Conservation (phyloP, 129 eudicot species). For the Arctium minus region DNA sequence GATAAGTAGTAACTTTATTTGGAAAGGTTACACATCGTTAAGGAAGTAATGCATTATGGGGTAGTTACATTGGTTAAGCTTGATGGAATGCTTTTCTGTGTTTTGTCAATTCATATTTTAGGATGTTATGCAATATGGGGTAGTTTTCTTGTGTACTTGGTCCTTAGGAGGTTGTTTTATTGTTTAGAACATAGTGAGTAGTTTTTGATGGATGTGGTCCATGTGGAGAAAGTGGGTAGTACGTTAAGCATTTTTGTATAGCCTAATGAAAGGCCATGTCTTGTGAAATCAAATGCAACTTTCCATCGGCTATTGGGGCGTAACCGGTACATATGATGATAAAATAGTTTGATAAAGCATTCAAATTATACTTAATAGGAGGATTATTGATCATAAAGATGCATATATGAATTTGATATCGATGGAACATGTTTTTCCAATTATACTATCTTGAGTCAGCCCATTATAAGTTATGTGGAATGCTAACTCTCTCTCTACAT, state of each 20-base stretch:
- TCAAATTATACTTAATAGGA: neutral
- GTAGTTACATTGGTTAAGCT: neutral
- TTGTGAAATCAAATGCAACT: neutral
- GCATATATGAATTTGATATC: neutral
- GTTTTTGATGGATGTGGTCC: neutral
- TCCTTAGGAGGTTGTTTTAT: neutral
- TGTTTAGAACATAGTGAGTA: neutral
- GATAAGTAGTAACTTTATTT: neutral
- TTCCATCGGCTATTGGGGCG: neutral
- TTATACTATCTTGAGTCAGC: neutral
- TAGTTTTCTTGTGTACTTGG: neutral
- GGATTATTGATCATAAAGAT: conserved; percentile 4
- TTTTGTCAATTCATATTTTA: neutral
- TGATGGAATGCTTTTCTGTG: neutral
- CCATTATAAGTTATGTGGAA: neutral
- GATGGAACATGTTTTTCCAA: neutral
- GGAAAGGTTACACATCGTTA: neutral
- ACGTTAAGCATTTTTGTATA: neutral
- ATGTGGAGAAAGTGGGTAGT: neutral
- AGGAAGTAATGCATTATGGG: no score
- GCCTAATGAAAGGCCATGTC: neutral
- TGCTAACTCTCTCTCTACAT: neutral
- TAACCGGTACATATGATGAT: neutral
- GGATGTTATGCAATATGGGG: neutral
- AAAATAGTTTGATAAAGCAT: neutral